Evolutionary conservation across 768 basidiomycete genomes (phyloP), one percentile per base, ranked within the genome.

Genomic region (Agaricus subrufescens): DNA sequence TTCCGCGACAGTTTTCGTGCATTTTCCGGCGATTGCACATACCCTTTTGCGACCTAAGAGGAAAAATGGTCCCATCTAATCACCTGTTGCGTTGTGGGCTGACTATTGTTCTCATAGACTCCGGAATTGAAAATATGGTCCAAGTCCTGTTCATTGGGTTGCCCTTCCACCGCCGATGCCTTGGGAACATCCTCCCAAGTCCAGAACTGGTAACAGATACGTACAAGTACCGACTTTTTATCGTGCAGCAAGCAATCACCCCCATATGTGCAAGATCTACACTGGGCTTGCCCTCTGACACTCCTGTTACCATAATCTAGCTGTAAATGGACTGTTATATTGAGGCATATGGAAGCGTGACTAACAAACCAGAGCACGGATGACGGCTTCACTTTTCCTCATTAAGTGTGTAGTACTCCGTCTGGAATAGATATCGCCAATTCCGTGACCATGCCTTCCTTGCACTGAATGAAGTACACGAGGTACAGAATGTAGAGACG

Each of bases 201-300:
- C 40, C 40, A 42, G 40, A 14, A 50, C 30, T 30, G 29, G 30
- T 29, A 31, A 30, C 7, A 30, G 29, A 29, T 42, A 30, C 8
- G 30, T 44, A n/a, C 25, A 44, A n/a, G 26, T 3, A 29, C 37
- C 14, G 11, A 30, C 7, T 19, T 30, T 34, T 23, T 45, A 9
- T 3, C 52, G 15, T 46, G 15, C 19, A 19, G 19, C 1, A 19
- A 19, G 19, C 19, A 19, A 19, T 19, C 19, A 19, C 19, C 11
- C 34, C 34, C 34, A 8, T 34, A 34, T 11, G 11, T 49, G 19
- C 23, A 19, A 12, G 15, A 38, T 44, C 44, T 10, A 30, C 44
- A 19, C 9, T 23, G n/a, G 43, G 14, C 12, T 44, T 53, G 11
- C 52, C 52, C 52, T 53, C 52, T 29, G 52, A 53, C 52, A 53